Conservation (phyloP, 441 rosid species). For the Viola pubescens region DNA sequence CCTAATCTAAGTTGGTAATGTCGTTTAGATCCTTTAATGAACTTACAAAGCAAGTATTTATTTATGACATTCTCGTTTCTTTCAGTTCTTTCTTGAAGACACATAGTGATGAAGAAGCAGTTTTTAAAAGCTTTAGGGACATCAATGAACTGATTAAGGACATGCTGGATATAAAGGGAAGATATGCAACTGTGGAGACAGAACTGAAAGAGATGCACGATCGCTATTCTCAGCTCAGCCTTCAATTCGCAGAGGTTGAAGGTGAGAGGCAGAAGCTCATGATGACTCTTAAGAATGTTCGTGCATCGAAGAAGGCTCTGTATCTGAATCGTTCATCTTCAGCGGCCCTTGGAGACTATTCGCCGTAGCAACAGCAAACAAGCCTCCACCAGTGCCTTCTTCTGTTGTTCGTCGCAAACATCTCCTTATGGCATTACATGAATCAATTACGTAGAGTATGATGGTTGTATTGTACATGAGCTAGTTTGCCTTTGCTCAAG, state of each 20-base stretch:
- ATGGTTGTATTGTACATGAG: slow-evolving; percentile 1
- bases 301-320: slow-evolving; percentile 56
- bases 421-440: background rate
- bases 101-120: slow-evolving; percentile 76
- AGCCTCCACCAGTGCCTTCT: background rate
- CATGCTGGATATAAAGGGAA: slow-evolving; percentile 73
- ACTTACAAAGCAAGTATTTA: background rate
- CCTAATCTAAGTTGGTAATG: too few relatives aligned
- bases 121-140: slow-evolving; percentile 91
- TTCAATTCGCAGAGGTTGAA: slow-evolving; percentile 94
- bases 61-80: slow-evolving; percentile 11
- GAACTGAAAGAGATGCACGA: slow-evolving; percentile 81
- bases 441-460: slow-evolving; percentile 11
- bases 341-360: slow-evolving; percentile 42
- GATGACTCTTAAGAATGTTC: slow-evolving; percentile 82
- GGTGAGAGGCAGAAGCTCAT: slow-evolving; percentile 89
- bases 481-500: slow-evolving; percentile 6
- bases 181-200: slow-evolving; percentile 48
- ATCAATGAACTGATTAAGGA: slow-evolving; percentile 86
- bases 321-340: slow-evolving; percentile 42
- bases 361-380: slow-evolving; percentile 18
- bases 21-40: too few relatives aligned
- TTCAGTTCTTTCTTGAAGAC: slow-evolving; percentile 86
- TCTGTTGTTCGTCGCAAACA: slow-evolving; percentile 5
- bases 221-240: slow-evolving; percentile 81